Percentiles rank a stretch among this genome's conserved stretches.
These are phyloP conservation scores for Fusarium stilboides DNA, from an alignment of 2,329 filamentous ascomycete genomes.

Conservation along the genomic window DNA sequence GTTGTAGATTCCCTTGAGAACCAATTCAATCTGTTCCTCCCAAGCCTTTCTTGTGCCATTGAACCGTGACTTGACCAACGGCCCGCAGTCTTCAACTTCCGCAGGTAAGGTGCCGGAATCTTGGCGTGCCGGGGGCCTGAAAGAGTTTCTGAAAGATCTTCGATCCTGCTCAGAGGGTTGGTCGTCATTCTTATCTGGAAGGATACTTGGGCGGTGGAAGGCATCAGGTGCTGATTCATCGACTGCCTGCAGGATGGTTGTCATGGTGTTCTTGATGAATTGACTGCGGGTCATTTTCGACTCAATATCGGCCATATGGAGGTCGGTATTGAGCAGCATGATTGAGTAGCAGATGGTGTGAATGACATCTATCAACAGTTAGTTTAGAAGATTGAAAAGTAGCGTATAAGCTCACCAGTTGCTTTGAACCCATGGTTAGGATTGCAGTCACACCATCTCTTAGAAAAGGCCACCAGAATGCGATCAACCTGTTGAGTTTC, in stretches of 20 bases:
- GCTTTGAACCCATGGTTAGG: slow-evolving; percentile 93
- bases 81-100: slow-evolving; percentile 71
- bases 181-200: slow-evolving; percentile 63
- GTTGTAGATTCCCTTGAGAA: slow-evolving; percentile 91
- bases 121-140: slow-evolving; percentile 63
- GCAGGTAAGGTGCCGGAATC: slow-evolving; percentile 59
- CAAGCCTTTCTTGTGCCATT: slow-evolving; percentile 83
- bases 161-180: slow-evolving; percentile 58
- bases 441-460: slow-evolving; percentile 94
- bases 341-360: slow-evolving; percentile 98
- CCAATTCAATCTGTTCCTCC: slow-evolving; percentile 91
- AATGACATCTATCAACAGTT: slow-evolving; percentile 79
- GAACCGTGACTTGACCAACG: slow-evolving; percentile 83
- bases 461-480: slow-evolving; percentile 90
- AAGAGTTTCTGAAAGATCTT: slow-evolving; percentile 63
- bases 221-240: slow-evolving; percentile 79
- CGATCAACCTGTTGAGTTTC: slow-evolving; percentile 98
- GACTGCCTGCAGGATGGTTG: slow-evolving; percentile 84
- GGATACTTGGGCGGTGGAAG: slow-evolving; percentile 72
- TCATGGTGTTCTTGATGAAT: slow-evolving; percentile 97
- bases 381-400: slow-evolving; percentile 45
- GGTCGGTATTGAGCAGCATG: slow-evolving; percentile 93
- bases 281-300: slow-evolving; percentile 96
- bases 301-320: slow-evolving; percentile 95
- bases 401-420: slow-evolving; percentile 70